Evolutionary conservation across 2,329 filamentous ascomycete species (phyloP).

Genomic region (Penicillium rolfsii): DNA sequence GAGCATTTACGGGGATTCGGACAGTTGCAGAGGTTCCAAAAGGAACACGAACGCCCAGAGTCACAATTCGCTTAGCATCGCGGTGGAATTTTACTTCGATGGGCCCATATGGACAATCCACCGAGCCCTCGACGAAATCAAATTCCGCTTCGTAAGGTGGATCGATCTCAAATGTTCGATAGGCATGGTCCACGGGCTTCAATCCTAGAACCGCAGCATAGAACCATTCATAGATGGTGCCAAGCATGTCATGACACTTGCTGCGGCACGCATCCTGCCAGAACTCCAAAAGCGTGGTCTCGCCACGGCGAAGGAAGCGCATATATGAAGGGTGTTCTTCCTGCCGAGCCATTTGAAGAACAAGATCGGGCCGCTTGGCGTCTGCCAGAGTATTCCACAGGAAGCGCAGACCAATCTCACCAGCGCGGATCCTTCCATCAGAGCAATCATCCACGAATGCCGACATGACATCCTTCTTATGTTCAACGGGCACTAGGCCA

Average conservation of each 20-base stretch:
- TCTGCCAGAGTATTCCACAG: slow-evolving; percentile 30
- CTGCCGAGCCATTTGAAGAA: slow-evolving; percentile 47
- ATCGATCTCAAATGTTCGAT: slow-evolving; percentile 45
- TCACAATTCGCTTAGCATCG: neutral
- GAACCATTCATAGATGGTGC: slow-evolving; percentile 55
- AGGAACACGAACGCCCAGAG: slow-evolving; percentile 6
- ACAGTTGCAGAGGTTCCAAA: slow-evolving; percentile 18
- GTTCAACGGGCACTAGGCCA: slow-evolving; percentile 20
- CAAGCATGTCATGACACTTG: slow-evolving; percentile 63
- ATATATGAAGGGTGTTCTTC: slow-evolving; percentile 55
- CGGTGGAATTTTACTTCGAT: slow-evolving; percentile 22
- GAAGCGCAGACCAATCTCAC: slow-evolving; percentile 30
- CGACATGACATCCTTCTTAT: slow-evolving; percentile 23
- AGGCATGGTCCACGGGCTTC: slow-evolving; percentile 44
- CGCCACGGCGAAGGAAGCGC: slow-evolving; percentile 52
- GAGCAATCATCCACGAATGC: slow-evolving; percentile 27
- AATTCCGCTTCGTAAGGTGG: slow-evolving; percentile 50
- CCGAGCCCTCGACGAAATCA: slow-evolving; percentile 26
- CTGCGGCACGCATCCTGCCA: slow-evolving; percentile 80
- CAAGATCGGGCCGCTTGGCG: slow-evolving; percentile 27
- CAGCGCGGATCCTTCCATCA: slow-evolving; percentile 26
- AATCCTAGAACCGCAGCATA: slow-evolving; percentile 49
- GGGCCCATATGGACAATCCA: slow-evolving; percentile 29
- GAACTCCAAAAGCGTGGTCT: slow-evolving; percentile 75
- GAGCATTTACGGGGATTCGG: slow-evolving; percentile 1